Conservation (phyloP, 2,329 filamentous ascomycete species). For the Shiraia bambusicola region DNA sequence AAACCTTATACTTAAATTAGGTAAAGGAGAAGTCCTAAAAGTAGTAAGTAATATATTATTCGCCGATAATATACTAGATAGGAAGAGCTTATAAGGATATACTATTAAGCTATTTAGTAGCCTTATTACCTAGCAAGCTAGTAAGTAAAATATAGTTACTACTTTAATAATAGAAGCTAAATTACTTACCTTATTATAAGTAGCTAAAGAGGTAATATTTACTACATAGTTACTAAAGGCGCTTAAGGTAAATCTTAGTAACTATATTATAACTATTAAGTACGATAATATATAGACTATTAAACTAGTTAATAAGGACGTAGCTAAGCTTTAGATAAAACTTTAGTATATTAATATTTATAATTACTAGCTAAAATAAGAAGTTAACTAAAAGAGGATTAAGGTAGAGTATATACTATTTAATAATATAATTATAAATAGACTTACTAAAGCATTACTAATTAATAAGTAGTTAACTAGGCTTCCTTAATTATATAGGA, state of each 20-base stretch:
- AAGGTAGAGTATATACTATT: too few species aligned
- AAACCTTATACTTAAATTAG: too few species aligned
- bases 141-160: conserved; percentile 10
- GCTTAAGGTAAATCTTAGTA: neutral
- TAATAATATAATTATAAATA: conserved; percentile 4
- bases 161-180: conserved; percentile 11
- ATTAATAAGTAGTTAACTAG: neutral
- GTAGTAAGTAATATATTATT: too few species aligned
- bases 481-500: too few species aligned
- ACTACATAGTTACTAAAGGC: neutral
- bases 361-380: conserved; percentile 6
- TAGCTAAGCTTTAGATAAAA: conserved; percentile 3
- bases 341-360: conserved; percentile 9
- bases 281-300: conserved; percentile 11
- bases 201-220: conserved; percentile 9
- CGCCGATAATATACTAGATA: too few species aligned
- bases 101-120: conserved; percentile 10
- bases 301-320: conserved; percentile 1
- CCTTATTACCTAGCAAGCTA: conserved; percentile 4
- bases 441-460: conserved; percentile 5
- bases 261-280: conserved; percentile 4
- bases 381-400: too few species aligned
- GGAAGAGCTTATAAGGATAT: conserved; percentile 6
- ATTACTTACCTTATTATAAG: conserved; percentile 3
- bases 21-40: too few species aligned